These are phyloP conservation scores for Trametopsis cervina DNA, from an alignment of 768 basidiomycete genomes.

Conservation along the genomic window DNA sequence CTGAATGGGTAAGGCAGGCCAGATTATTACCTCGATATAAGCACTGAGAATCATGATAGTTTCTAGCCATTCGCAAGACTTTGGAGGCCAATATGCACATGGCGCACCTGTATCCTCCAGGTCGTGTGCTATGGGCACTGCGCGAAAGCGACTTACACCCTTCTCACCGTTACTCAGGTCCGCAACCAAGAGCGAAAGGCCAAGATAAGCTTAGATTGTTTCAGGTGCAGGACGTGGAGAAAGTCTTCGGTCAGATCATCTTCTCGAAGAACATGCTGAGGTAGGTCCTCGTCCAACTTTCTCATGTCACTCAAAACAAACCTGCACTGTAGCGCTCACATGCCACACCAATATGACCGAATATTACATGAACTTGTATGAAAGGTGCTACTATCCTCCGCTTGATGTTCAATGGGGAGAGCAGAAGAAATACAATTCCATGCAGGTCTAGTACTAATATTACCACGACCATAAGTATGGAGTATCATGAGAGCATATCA, in stretches of 20 bases:
- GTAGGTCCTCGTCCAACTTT: constrained; percentile 30
- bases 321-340: constrained; percentile 22
- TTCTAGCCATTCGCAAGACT: constrained; percentile 74
- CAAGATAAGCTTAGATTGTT: constrained; percentile 63
- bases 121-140: constrained; percentile 73
- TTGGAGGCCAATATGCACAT: constrained; percentile 79
- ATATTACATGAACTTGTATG: constrained; percentile 56
- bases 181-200: too few relatives aligned
- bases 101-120: constrained; percentile 68
- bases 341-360: constrained; percentile 73
- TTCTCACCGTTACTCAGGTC: constrained; percentile 33
- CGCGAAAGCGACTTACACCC: constrained; percentile 65
- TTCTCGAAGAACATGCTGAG: constrained; percentile 81
- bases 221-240: constrained; percentile 70
- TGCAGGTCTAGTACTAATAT: constrained; percentile 9
- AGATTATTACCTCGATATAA: not conserved
- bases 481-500: too few relatives aligned
- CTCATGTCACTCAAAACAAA: not conserved
- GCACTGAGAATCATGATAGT: constrained; percentile 33
- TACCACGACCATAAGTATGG: constrained; percentile 7
- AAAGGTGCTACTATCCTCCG: not conserved
- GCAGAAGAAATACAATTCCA: not conserved
- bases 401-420: not conserved
- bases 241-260: constrained; percentile 73
- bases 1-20: constrained; percentile 38